Percentiles rank a stretch among this genome's conserved stretches.
Evolutionary conservation across 2,329 filamentous ascomycete genomes (phyloP).

Genomic region (Aspergillus floridensis): DNA sequence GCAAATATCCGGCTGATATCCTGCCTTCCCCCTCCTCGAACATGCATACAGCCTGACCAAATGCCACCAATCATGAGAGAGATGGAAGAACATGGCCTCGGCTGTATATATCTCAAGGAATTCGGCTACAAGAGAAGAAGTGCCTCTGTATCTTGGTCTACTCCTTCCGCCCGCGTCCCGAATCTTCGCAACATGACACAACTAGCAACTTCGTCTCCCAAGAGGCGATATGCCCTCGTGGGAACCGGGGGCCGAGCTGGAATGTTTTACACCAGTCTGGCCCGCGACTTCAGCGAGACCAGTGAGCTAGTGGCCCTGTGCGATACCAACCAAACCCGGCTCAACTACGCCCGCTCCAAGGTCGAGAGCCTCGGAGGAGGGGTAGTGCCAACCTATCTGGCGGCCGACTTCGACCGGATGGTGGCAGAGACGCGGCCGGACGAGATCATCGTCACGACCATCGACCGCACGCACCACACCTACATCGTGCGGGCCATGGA

Average conservation of each 20-base stretch:
- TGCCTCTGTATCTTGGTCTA: too few species aligned
- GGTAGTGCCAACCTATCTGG: conserved; percentile 54
- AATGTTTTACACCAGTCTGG: conserved; percentile 61
- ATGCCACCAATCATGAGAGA: too few species aligned
- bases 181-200: too few species aligned
- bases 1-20: too few species aligned
- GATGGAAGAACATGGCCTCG: too few species aligned
- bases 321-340: conserved; percentile 60
- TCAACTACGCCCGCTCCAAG: conserved; percentile 53
- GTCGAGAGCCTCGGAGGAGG: conserved; percentile 43
- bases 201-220: neutral
- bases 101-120: too few species aligned
- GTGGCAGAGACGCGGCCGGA: conserved; percentile 55
- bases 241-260: conserved; percentile 59
- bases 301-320: conserved; percentile 57
- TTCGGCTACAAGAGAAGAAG: too few species aligned
- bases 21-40: too few species aligned
- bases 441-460: conserved; percentile 62
- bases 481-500: conserved; percentile 62
- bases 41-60: too few species aligned
- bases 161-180: too few species aligned
- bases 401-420: conserved; percentile 58
- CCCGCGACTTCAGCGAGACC: conserved; percentile 51
- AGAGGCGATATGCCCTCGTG: conserved; percentile 32
- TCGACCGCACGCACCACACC: conserved; percentile 60